Conservation (phyloP, 2,329 filamentous ascomycete genomes). For the Didymella exigua region DNA sequence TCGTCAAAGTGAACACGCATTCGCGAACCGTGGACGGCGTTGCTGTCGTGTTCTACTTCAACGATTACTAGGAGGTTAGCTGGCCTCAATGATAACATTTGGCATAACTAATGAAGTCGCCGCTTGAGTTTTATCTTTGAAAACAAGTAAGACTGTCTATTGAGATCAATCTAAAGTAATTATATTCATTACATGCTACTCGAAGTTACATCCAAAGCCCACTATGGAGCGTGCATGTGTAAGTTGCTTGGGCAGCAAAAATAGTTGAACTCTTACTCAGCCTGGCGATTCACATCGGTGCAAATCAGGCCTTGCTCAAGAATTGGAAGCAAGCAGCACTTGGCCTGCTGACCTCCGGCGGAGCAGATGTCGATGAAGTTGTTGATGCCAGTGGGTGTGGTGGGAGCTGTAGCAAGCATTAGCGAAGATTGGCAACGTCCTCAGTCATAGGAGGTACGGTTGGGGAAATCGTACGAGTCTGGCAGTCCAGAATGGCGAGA, state of each 20-base stretch:
- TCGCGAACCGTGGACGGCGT: background rate
- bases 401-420: conserved; percentile 36
- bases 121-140: no score
- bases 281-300: conserved; percentile 40
- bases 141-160: no score
- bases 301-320: conserved; percentile 50
- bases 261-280: background rate
- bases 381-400: conserved; percentile 47
- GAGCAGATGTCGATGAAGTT: conserved; percentile 57
- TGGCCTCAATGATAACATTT: background rate
- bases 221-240: background rate
- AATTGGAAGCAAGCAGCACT: conserved; percentile 64
- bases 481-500: conserved; percentile 63
- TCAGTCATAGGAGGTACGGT: background rate
- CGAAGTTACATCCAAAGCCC: background rate
- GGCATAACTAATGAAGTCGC: no score
- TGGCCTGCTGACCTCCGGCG: conserved; percentile 59
- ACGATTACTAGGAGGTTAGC: background rate
- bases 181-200: background rate
- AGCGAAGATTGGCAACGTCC: background rate
- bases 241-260: background rate
- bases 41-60: background rate
- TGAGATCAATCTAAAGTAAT: background rate
- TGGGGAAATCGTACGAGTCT: conserved; percentile 53
- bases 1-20: background rate